phyloP scores from a whole-genome alignment of 441 rosid species.

The Dalechampia spathulata region DNA sequence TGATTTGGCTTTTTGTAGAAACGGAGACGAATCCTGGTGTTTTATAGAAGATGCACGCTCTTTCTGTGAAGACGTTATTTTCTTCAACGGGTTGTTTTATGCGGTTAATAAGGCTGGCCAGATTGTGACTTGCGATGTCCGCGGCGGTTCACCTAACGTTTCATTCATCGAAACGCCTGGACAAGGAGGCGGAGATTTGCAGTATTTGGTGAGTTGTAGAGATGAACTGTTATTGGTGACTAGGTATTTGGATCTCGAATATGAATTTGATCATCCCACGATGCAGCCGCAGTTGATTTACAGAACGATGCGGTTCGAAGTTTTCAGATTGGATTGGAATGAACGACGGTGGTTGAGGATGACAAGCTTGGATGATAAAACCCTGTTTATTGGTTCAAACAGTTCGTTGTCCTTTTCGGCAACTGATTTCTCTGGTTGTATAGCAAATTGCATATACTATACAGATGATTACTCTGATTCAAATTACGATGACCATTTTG shows the following conservation, averaged over 20 bases:
- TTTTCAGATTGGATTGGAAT: slow-evolving; percentile 29
- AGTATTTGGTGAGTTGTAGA: slow-evolving; percentile 41
- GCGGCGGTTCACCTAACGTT: slow-evolving; percentile 21
- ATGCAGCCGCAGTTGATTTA: slow-evolving; percentile 14
- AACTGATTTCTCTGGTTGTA: slow-evolving; percentile 43
- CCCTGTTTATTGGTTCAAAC: slow-evolving; percentile 44
- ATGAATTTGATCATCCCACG: slow-evolving; percentile 19
- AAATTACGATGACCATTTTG: slow-evolving; percentile 32
- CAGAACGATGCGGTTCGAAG: slow-evolving; percentile 35
- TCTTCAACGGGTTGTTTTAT: slow-evolving; percentile 32
- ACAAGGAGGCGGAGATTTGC: slow-evolving; percentile 41
- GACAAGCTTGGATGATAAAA: slow-evolving; percentile 30
- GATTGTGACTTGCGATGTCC: slow-evolving; percentile 32
- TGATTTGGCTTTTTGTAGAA: slow-evolving; percentile 37
- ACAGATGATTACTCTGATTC: slow-evolving; percentile 45
- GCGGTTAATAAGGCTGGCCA: slow-evolving; percentile 37
- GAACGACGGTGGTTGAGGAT: slow-evolving; percentile 32
- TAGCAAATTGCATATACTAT: slow-evolving; percentile 40
- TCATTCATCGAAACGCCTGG: slow-evolving; percentile 23
- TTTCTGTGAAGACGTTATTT: slow-evolving; percentile 41
- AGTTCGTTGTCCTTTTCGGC: slow-evolving; percentile 38
- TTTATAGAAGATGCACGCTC: slow-evolving; percentile 23
- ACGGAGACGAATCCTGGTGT: slow-evolving; percentile 35
- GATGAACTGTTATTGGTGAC: slow-evolving; percentile 42
- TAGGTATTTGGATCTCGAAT: slow-evolving; percentile 27